Evolutionary conservation across 2,329 filamentous ascomycete genomes (phyloP).

Genomic region (Salinomyces thailandicus): DNA sequence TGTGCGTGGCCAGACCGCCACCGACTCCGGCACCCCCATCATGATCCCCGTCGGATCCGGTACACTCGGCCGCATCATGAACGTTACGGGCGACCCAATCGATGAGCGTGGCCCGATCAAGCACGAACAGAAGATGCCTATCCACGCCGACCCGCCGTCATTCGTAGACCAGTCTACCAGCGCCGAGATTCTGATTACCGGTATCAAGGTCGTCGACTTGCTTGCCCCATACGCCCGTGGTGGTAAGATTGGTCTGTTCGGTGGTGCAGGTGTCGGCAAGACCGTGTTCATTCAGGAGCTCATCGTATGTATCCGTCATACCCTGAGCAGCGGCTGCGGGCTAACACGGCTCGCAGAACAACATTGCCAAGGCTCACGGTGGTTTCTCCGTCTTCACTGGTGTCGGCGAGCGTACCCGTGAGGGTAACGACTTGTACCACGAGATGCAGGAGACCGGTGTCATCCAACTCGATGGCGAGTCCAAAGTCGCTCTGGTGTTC

Average conservation of each 20-base stretch:
- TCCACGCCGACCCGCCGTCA: constrained; percentile 85
- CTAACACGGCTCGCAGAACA: constrained; percentile 55
- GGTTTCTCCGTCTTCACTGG: constrained; percentile 99
- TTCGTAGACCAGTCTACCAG: constrained; percentile 94
- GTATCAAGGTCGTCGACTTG: constrained; percentile 99
- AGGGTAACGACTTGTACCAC: constrained; percentile 99
- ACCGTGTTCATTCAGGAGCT: constrained; percentile 99
- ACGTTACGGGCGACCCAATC: constrained; percentile 99
- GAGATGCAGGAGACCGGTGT: constrained; percentile 99
- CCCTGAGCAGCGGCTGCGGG: background rate
- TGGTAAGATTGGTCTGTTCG: constrained; percentile 99
- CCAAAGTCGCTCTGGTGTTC: constrained; percentile 98
- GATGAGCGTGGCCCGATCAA: constrained; percentile 99
- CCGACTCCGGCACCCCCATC: constrained; percentile 90
- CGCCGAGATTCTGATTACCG: constrained; percentile 93
- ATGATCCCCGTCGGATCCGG: constrained; percentile 87
- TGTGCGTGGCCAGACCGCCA: constrained; percentile 74
- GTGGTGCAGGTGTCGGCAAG: constrained; percentile 99
- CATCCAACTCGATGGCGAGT: constrained; percentile 98
- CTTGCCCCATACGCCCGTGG: constrained; percentile 98
- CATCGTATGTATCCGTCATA: constrained; percentile 65
- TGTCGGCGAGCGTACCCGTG: constrained; percentile 99
- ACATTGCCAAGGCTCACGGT: constrained; percentile 99
- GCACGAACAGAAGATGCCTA: constrained; percentile 73
- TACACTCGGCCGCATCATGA: constrained; percentile 98